A percentile compares a stretch with the other conserved stretches of the same genome.
These are phyloP conservation scores for Chalciporus pseudorubinellus DNA, from an alignment of 768 basidiomycete species.

Conservation along the genomic window DNA sequence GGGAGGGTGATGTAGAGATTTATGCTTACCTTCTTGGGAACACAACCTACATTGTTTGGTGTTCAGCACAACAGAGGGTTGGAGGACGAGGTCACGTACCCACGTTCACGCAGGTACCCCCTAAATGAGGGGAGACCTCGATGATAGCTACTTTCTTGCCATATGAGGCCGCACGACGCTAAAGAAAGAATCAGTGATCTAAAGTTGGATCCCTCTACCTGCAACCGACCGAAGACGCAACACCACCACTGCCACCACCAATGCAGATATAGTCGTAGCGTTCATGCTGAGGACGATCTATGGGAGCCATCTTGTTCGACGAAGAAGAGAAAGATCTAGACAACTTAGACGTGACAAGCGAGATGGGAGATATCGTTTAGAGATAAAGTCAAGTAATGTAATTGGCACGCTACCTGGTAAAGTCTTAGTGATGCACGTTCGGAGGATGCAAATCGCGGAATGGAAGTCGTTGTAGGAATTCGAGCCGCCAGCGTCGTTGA, in stretches of 20 bases:
- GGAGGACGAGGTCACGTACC: constrained; percentile 49
- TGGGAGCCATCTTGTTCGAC: constrained; percentile 63
- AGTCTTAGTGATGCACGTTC: constrained; percentile 21
- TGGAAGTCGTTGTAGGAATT: constrained; percentile 2
- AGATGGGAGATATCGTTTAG: not conserved
- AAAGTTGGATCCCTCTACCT: not conserved
- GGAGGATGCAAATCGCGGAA: constrained; percentile 15
- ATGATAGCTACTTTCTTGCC: constrained; percentile 92
- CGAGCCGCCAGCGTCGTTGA: constrained; percentile 10
- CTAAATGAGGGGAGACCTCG: constrained; percentile 70
- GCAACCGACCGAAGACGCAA: constrained; percentile 75
- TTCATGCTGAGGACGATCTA: constrained; percentile 58
- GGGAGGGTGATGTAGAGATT: not conserved
- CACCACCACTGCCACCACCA: constrained; percentile 93
- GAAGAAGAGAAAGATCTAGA: constrained; percentile 44
- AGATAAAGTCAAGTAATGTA: constrained; percentile 4
- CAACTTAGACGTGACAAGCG: constrained; percentile 34
- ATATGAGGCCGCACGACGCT: constrained; percentile 90
- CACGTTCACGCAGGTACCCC: constrained; percentile 98
- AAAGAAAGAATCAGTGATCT: not conserved
- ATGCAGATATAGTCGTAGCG: constrained; percentile 86
- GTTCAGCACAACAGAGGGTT: constrained; percentile 1
- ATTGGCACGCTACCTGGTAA: constrained; percentile 21
- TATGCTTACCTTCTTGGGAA: constrained; percentile 83
- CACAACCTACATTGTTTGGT: constrained; percentile 64